phyloP scores from a whole-genome alignment of 176 grass and related monocot genomes.

The Carex littledalei region DNA sequence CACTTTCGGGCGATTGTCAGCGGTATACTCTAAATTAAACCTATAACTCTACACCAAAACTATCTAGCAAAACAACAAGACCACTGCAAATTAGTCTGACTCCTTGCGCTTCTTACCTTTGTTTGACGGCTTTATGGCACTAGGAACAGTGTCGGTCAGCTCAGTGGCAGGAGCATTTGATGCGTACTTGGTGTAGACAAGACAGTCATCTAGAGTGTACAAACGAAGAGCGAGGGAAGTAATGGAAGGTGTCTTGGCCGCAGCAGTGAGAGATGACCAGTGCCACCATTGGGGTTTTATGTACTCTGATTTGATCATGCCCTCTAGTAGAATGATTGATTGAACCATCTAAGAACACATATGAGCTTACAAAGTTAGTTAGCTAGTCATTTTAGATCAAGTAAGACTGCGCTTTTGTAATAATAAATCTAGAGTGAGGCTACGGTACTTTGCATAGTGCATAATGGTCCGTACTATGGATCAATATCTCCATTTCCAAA shows the following conservation, averaged over 20 bases:
- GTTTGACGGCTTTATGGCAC: conserved; percentile 15
- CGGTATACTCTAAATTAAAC: conserved; percentile 24
- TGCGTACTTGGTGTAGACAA: conserved; percentile 61
- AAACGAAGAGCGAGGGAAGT: conserved; percentile 69
- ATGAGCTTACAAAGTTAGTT: conserved; percentile 20
- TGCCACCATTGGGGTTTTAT: conserved; percentile 90
- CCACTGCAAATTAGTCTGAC: conserved; percentile 7
- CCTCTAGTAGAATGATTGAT: conserved; percentile 57
- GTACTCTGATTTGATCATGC: conserved; percentile 76
- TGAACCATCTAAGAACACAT: conserved; percentile 61
- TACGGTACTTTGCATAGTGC: no score
- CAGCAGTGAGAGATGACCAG: conserved; percentile 89
- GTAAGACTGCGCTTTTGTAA: not conserved
- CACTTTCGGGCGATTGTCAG: not conserved
- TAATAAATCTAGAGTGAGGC: no score
- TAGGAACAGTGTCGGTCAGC: not conserved
- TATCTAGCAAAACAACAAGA: conserved; percentile 3
- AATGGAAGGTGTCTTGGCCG: conserved; percentile 71
- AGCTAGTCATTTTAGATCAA: not conserved
- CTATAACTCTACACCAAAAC: conserved; percentile 12
- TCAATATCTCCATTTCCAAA: no score
- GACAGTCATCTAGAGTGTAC: conserved; percentile 75
- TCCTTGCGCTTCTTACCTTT: conserved; percentile 48
- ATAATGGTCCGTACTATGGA: no score
- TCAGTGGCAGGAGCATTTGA: not conserved